Percentiles rank a stretch among this genome's conserved stretches.
Conservation (phyloP, 441 rosid genomes). For the Erodium trifolium region DNA sequence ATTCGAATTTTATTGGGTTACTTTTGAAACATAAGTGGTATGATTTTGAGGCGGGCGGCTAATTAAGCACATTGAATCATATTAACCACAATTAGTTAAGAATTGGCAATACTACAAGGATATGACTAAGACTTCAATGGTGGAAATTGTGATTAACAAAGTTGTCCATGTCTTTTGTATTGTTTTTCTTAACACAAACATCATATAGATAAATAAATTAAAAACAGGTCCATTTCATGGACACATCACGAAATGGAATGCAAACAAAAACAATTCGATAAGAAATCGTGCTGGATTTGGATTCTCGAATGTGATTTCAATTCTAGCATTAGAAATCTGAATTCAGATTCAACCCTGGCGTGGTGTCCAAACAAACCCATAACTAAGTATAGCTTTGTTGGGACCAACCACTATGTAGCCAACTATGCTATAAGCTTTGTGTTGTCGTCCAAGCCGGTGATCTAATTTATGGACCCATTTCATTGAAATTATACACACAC, state of each 20-base stretch:
- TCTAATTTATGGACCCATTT: not conserved
- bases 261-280: not conserved
- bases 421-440: not conserved
- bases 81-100: not conserved
- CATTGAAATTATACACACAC: not conserved
- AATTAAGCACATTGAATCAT: not conserved
- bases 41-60: not conserved
- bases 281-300: not conserved
- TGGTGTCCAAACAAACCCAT: too few relatives aligned
- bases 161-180: not conserved
- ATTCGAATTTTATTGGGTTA: too few relatives aligned
- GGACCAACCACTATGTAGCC: not conserved
- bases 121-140: not conserved
- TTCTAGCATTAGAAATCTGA: too few relatives aligned
- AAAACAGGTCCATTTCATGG: conserved; percentile 3
- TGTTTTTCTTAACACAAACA: not conserved
- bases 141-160: conserved; percentile 1
- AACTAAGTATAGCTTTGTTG: not conserved
- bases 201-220: not conserved
- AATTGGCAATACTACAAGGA: not conserved
- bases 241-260: not conserved
- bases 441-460: not conserved
- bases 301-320: not conserved
- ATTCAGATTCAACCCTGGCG: too few relatives aligned
- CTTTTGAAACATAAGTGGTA: not conserved